Conservation (phyloP, 768 basidiomycete species). For the Mrakia gelida region DNA sequence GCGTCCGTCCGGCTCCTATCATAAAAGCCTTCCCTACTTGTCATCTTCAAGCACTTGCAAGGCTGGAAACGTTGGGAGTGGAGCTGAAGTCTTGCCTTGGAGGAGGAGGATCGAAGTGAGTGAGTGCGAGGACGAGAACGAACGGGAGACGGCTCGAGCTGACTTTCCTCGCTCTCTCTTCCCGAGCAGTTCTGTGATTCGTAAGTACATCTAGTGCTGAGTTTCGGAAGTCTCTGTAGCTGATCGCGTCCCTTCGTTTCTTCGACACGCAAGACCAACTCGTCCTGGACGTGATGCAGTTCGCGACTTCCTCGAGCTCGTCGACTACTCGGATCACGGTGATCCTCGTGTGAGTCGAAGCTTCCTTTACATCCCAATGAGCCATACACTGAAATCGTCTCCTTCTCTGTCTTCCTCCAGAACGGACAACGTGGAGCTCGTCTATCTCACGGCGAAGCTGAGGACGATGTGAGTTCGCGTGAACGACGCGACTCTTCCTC, state of each 20-base stretch:
- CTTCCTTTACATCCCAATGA: neutral
- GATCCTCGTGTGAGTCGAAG: neutral
- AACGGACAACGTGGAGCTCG: neutral
- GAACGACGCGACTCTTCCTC: neutral
- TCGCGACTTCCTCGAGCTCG: neutral
- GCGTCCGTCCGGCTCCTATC: no score
- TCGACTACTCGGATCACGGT: neutral
- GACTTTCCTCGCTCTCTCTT: neutral
- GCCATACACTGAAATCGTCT: neutral
- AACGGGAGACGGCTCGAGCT: neutral
- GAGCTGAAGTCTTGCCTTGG: no score
- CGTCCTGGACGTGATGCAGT: neutral
- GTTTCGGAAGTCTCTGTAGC: neutral
- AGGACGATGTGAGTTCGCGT: constrained; percentile 1
- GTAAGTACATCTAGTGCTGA: neutral
- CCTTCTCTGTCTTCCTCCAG: neutral
- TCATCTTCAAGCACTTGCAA: no score
- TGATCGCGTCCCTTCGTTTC: no score
- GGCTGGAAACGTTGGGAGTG: no score
- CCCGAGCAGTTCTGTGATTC: neutral
- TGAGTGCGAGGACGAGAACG: neutral
- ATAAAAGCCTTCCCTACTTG: no score
- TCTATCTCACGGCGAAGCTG: neutral
- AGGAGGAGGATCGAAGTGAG: no score
- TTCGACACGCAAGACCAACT: neutral